Evolutionary conservation across 2,329 filamentous ascomycete genomes (phyloP).

Genomic region (Cyphellophora europaea): DNA sequence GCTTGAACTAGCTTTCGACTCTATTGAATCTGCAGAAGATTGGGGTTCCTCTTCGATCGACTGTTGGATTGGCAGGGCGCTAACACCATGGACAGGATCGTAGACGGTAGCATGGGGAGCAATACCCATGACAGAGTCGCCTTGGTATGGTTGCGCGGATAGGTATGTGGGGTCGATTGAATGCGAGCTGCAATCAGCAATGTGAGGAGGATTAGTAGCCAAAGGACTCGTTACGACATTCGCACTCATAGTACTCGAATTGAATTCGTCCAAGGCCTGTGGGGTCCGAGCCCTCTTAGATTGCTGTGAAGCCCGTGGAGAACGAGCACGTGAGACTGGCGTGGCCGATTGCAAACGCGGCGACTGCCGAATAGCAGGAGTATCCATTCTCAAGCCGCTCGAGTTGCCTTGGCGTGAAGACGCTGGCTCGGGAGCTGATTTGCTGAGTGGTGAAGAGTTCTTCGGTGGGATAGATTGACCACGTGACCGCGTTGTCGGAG

Average conservation of each 20-base stretch:
- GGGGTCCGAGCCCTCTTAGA: not conserved
- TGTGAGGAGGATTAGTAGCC: not conserved
- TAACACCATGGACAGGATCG: conserved; percentile 5
- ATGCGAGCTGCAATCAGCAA: not conserved
- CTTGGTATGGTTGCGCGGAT: no score
- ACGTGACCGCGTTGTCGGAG: not conserved
- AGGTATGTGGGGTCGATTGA: not conserved
- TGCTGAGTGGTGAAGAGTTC: not conserved
- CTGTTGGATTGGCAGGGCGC: conserved; percentile 16
- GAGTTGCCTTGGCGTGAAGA: not conserved
- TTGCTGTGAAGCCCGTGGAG: not conserved
- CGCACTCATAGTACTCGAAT: not conserved
- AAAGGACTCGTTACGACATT: not conserved
- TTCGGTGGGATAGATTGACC: not conserved
- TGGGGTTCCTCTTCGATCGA: conserved; percentile 18
- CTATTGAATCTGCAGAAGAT: conserved; percentile 9
- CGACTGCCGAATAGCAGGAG: not conserved
- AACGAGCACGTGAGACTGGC: not conserved
- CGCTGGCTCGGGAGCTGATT: not conserved
- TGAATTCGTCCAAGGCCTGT: not conserved
- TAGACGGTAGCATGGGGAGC: conserved; percentile 2
- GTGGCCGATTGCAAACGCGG: not conserved
- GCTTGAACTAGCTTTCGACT: conserved; percentile 18
- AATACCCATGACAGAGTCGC: not conserved
- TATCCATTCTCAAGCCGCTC: conserved; percentile 3